phyloP scores from a whole-genome alignment of 73 alveolate species.

The Chromera velia region DNA sequence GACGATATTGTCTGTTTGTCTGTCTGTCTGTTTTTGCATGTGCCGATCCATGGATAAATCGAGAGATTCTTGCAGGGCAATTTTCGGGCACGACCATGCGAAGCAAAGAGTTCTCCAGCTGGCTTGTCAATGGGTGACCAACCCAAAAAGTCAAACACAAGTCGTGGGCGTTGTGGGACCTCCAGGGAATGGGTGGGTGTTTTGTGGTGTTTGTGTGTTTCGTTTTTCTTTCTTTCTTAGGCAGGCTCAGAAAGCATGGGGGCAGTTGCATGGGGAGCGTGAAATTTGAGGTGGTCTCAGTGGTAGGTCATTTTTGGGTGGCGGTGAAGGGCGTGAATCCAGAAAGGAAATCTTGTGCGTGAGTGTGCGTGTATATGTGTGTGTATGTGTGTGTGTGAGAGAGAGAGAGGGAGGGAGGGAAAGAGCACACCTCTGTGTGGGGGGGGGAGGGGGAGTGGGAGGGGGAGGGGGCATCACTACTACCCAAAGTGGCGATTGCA shows the following conservation, averaged over 20 bases:
- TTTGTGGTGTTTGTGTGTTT: too few species aligned
- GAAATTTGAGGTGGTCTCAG: not conserved
- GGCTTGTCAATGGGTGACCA: not conserved
- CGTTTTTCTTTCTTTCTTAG: not conserved
- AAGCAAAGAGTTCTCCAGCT: not conserved
- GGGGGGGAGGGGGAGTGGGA: too few species aligned
- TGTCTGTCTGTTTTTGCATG: not conserved
- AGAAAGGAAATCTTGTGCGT: not conserved
- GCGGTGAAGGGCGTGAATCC: not conserved
- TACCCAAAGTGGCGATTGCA: too few species aligned
- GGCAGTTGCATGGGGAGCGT: not conserved
- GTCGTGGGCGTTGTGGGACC: not conserved
- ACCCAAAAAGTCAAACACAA: not conserved
- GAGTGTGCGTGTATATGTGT: too few species aligned
- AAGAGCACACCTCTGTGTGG: too few species aligned
- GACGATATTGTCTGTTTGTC: not conserved
- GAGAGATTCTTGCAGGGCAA: not conserved
- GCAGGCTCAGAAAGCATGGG: not conserved
- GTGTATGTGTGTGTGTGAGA: too few species aligned
- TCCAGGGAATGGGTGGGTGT: too few species aligned
- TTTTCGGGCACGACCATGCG: not conserved
- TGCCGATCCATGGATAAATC: not conserved
- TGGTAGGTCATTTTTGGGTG: not conserved
- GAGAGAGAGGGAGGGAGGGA: too few species aligned
- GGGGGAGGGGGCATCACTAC: too few species aligned